Base-by-base conservation (phyloP, 495 filamentous ascomycete genomes). In the Trypethelium eluteriae region DNA sequence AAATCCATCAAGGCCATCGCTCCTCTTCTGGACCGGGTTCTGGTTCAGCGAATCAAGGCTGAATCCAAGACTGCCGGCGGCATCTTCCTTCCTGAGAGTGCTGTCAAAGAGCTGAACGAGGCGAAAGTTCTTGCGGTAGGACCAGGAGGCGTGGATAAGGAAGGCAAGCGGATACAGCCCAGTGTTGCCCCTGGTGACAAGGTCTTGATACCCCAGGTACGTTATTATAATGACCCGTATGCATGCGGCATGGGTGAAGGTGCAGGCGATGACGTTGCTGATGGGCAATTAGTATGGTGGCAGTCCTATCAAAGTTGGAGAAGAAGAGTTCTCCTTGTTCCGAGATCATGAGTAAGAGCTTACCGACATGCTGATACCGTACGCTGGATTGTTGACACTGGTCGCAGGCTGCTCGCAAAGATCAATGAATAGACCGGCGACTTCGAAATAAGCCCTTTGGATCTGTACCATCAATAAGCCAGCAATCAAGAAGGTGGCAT, bases 41-140 rank as follows among this genome's bases (percentile, higher is more conserved):
- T 99, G 67, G 91, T 99, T 71, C 94, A 99, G 87, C 90, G 94
- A 79, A 82, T 97, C 82, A 98, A 98, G 81, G 89, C 93, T 74
- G 95, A 98, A 79, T 74, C 92, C 72, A 96, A 97, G 84, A 99
- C 94, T 39, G 91, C 94, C 70, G 85, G 86, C 71, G 94, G 94
- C 72, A 93, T 99, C 83, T 96, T 93, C 85, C 90, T 99, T 69
- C 94, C 94, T 67, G 95, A 99, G 83, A 91, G 86, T 76, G 89
- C 86, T 75, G 92, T 97, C 71, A 97, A 99, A 86, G 94, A 99
- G 77, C 85, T 97, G 78, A 96, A 96, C 79, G 94, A 97, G 84
- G 94, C 91, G 70, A 88, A 88, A 78, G 94, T 99, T 68, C 82
- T 99, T 66, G 95, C 94, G 69, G 93, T 98, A 62, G 94, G 94